Base-by-base conservation (phyloP, 2,329 filamentous ascomycete species). In the Escovopsis weberi region DNA sequence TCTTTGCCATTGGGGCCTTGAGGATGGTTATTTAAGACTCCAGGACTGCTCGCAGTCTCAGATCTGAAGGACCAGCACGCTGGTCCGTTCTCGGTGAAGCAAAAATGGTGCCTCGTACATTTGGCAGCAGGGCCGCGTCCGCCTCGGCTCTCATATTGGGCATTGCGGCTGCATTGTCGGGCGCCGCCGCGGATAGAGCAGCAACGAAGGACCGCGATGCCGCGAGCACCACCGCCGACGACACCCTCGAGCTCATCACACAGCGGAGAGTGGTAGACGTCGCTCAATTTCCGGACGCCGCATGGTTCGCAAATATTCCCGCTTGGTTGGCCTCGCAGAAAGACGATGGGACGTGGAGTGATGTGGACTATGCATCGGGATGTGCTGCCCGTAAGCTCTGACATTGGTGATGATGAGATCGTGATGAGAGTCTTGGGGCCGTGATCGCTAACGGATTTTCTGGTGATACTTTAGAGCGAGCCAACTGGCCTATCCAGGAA, bases 401-500 rank as follows among this genome's bases (percentile, higher is more conserved):
- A n/a, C 32, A 23, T n/a, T 10, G 12, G 18, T 19, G 32, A 26
- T 32, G 23, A 19, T 4, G 18, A n/a, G 34, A 36, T 36, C 4
- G 15, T 15, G 15, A 15, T 15, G 15, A 15, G 15, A 15, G 15
- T 15, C 15, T 2, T 15, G 15, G 15, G 15, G 15, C 15, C n/a
- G 34, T 6, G 12, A 15, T 36, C 1, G 23, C 23, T 23, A 6
- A 23, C 23, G 23, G 23, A 23, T 23, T 6, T 4, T 23, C 4
- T 3, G 11, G 12, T 43, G 9, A 35, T 46, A 19, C 38, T 19
- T 7, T 12, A 52, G 51, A 45, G 39, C 49, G 50, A 26, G 51
- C 51, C 39, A 52, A 53, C 33, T 53, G 51, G 51, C 50, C 50
- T 2, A 48, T 50, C 9, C 51, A 52, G 41, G 44, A 48, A 33